Evolutionary conservation across 371 early-diverging fungal species (phyloP).

Genomic region (Syncephalastrum contaminatum): DNA sequence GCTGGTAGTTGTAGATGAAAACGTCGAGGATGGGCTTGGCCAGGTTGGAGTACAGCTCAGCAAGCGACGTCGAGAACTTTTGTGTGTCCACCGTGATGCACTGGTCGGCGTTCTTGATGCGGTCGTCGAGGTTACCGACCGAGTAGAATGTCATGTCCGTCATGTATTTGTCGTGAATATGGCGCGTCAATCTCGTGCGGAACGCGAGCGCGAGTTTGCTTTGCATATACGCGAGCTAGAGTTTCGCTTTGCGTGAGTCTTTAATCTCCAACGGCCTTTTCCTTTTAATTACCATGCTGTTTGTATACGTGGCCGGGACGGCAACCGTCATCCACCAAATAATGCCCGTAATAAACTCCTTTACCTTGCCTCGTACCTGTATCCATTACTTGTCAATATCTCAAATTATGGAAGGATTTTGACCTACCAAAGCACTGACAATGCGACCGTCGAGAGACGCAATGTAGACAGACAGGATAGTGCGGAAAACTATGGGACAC

Average conservation of each 20-base stretch:
- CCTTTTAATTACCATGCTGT: constrained; percentile 73
- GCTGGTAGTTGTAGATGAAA: constrained; percentile 83
- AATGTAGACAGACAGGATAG: constrained; percentile 81
- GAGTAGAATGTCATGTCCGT: constrained; percentile 86
- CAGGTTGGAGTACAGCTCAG: constrained; percentile 80
- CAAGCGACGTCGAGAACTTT: constrained; percentile 79
- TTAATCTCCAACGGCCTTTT: no score
- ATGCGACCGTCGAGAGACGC: constrained; percentile 93
- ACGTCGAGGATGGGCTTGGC: constrained; percentile 89
- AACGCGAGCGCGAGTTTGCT: constrained; percentile 84
- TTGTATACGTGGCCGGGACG: constrained; percentile 94
- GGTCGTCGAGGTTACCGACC: constrained; percentile 78
- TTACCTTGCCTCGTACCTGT: constrained; percentile 70
- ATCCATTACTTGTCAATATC: background rate
- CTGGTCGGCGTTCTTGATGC: constrained; percentile 90
- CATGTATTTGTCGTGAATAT: constrained; percentile 83
- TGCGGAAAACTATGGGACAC: constrained; percentile 65
- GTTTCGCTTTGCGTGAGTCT: background rate
- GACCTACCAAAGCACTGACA: constrained; percentile 78
- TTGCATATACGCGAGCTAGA: constrained; percentile 75
- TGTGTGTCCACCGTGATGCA: constrained; percentile 86
- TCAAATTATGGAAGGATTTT: no score
- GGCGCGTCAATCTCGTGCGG: constrained; percentile 81
- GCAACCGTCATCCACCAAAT: constrained; percentile 91
- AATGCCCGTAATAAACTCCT: constrained; percentile 79